Conservation (phyloP, 768 basidiomycete genomes). For the Xerocomellus amylosporus region DNA sequence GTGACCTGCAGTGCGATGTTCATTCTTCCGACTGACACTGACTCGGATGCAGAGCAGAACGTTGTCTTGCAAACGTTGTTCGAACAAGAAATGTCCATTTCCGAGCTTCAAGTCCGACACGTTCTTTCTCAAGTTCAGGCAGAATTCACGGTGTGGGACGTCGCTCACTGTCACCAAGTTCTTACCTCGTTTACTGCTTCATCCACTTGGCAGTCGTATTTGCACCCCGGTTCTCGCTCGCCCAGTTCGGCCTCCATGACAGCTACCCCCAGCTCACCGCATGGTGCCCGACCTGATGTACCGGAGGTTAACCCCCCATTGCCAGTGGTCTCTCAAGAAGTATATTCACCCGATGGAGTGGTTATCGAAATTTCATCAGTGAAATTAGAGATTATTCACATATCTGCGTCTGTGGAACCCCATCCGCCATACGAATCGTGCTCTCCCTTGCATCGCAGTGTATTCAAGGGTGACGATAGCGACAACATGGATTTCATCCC, state of each 20-base stretch:
- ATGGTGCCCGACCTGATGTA: neutral
- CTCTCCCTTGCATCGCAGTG: slow-evolving; percentile 45
- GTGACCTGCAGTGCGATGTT: neutral
- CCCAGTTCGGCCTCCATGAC: neutral
- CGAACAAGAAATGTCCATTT: neutral
- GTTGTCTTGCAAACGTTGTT: slow-evolving; percentile 7
- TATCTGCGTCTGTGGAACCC: slow-evolving; percentile 17
- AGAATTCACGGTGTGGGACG: slow-evolving; percentile 25
- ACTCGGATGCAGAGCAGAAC: slow-evolving; percentile 10
- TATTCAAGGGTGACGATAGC: slow-evolving; percentile 57
- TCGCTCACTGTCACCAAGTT: slow-evolving; percentile 8
- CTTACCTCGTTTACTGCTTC: slow-evolving; percentile 16
- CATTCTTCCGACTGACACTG: neutral
- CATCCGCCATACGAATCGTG: slow-evolving; percentile 55
- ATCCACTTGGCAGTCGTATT: slow-evolving; percentile 14
- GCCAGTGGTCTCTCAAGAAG: slow-evolving; percentile 6
- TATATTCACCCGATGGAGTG: slow-evolving; percentile 17
- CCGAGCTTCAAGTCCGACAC: slow-evolving; percentile 12
- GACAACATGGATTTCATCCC: slow-evolving; percentile 59
- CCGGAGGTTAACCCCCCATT: neutral
- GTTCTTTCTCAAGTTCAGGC: slow-evolving; percentile 23
- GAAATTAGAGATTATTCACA: slow-evolving; percentile 15
- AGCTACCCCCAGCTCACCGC: neutral
- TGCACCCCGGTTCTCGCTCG: slow-evolving; percentile 10
- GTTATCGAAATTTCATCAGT: slow-evolving; percentile 8